phyloP scores from a whole-genome alignment of 78 protist species.

The Tieghemostelium lacteum region DNA sequence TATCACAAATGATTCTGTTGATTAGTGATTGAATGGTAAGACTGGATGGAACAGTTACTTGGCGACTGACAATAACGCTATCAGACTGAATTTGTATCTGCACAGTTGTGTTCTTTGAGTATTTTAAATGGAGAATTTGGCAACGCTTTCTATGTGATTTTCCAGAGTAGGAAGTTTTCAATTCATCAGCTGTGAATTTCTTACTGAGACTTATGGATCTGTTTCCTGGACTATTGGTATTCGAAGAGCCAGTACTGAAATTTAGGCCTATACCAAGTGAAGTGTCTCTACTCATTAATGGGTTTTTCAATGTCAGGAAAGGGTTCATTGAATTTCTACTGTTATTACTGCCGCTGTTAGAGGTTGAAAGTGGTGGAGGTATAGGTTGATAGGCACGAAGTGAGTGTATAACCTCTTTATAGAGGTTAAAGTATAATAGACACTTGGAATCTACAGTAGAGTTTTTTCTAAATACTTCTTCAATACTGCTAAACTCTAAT shows the following conservation, averaged over 20 bases:
- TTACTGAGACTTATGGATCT: conserved; percentile 8
- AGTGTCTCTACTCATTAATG: neutral
- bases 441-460: neutral
- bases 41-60: conserved; percentile 7
- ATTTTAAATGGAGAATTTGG: neutral
- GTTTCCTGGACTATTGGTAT: neutral
- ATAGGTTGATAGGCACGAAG: neutral
- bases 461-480: conserved; percentile 26
- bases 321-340: neutral
- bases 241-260: neutral
- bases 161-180: conserved; percentile 4
- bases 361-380: neutral
- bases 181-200: conserved; percentile 57
- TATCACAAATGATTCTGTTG: conserved; percentile 13
- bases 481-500: conserved; percentile 8
- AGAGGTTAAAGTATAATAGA: neutral
- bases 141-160: conserved; percentile 37
- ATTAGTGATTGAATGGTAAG: conserved; percentile 27
- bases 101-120: neutral
- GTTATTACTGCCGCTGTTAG: neutral
- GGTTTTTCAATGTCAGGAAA: neutral
- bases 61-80: neutral
- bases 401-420: neutral
- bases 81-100: neutral
- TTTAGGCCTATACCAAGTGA: neutral